Evolutionary conservation across 257 asterid species (phyloP).

Genomic region (Solanum chilense): DNA sequence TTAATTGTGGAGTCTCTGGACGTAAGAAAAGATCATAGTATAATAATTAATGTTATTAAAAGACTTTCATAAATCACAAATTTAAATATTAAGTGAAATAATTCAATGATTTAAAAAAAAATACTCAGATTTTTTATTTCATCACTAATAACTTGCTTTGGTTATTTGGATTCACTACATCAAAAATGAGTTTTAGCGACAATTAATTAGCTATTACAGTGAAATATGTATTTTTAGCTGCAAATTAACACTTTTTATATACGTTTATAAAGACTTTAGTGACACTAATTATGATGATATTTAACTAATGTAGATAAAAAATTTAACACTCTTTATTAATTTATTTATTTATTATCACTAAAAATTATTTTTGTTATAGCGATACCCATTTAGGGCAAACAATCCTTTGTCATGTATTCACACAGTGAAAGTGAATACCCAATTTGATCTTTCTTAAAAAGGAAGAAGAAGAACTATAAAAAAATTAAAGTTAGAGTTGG

Average conservation of each 20-base stretch:
- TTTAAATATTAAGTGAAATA: background rate
- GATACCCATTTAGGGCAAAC: background rate
- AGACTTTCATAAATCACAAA: background rate
- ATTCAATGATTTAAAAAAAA: too few species aligned
- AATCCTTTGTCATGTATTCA: background rate
- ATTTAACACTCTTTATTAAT: too few species aligned
- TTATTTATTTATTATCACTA: too few species aligned
- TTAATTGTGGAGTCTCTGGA: background rate
- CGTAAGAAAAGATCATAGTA: background rate
- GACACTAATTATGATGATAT: fast-evolving
- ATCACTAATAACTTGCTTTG: background rate
- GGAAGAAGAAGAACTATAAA: background rate
- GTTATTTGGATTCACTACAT: too few species aligned
- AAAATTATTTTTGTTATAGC: too few species aligned
- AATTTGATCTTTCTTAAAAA: background rate
- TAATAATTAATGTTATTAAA: background rate
- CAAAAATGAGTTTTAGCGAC: too few species aligned
- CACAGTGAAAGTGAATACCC: background rate
- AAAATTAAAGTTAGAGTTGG: background rate
- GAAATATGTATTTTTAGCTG: too few species aligned
- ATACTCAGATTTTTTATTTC: background rate
- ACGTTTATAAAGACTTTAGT: too few species aligned
- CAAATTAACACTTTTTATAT: too few species aligned
- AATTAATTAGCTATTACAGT: too few species aligned
- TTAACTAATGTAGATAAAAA: too few species aligned